Evolutionary conservation across 2,329 filamentous ascomycete species (phyloP).

Genomic region (Fusarium lateritium): DNA sequence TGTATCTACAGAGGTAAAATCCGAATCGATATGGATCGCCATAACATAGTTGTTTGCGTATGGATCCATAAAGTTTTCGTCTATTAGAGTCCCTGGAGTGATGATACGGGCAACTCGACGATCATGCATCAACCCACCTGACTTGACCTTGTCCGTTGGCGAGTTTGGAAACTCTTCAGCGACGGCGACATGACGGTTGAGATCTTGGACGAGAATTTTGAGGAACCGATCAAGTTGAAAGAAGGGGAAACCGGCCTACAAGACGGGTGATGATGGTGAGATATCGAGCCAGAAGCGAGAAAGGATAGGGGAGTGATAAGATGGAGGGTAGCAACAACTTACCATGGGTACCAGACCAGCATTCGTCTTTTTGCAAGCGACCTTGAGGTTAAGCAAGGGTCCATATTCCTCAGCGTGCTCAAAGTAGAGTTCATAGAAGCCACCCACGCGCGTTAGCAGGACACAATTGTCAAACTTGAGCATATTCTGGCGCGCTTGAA

Average conservation of each 20-base stretch:
- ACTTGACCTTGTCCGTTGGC: conserved; percentile 77
- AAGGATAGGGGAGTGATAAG: conserved; percentile 9
- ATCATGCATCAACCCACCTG: conserved; percentile 86
- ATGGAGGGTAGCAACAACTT: conserved; percentile 45
- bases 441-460: conserved; percentile 89
- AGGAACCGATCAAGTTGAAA: conserved; percentile 94
- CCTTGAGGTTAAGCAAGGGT: conserved; percentile 88
- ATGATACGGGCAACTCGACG: conserved; percentile 88
- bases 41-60: conserved; percentile 95
- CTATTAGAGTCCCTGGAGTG: conserved; percentile 94
- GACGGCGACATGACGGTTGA: conserved; percentile 92
- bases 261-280: conserved; percentile 40
- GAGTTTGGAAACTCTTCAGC: conserved; percentile 91
- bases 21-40: conserved; percentile 72
- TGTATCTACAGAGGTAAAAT: conserved; percentile 47
- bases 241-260: conserved; percentile 89
- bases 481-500: conserved; percentile 92
- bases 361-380: conserved; percentile 84
- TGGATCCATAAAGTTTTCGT: conserved; percentile 97
- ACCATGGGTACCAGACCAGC: conserved; percentile 90
- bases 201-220: conserved; percentile 91
- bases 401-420: conserved; percentile 93
- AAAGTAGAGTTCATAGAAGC: conserved; percentile 98
- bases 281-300: conserved; percentile 20
- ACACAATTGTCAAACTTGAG: conserved; percentile 91